A percentile compares a stretch with the other conserved stretches of the same genome.
Evolutionary conservation across 345 rosid species (phyloP).

Genomic region (Anastatica hierochuntica): DNA sequence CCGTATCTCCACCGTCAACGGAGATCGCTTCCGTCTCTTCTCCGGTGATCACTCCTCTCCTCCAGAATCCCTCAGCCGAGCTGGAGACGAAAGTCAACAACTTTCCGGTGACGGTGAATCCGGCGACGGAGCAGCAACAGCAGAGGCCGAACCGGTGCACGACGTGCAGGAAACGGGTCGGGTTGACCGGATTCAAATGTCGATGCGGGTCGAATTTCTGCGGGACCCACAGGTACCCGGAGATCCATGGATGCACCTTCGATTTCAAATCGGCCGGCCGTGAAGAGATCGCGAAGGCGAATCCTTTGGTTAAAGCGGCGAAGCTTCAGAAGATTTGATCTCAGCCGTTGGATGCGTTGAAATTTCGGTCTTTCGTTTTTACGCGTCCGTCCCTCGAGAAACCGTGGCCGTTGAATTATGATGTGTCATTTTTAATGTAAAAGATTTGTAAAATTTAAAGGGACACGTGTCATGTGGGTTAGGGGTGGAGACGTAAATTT

Average conservation of each 20-base stretch:
- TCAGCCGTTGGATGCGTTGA: conserved; percentile 9
- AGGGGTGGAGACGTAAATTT: too few species aligned
- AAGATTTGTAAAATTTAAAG: too few species aligned
- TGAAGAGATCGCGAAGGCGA: conserved; percentile 44
- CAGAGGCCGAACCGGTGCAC: conserved; percentile 37
- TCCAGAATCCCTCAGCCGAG: conserved; percentile 2
- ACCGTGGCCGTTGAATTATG: too few species aligned
- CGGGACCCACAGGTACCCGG: conserved; percentile 46
- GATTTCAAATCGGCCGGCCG: conserved; percentile 45
- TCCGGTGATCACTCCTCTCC: not conserved
- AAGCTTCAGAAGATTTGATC: conserved; percentile 42
- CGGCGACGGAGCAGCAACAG: not conserved
- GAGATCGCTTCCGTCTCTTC: conserved; percentile 12
- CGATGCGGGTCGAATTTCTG: conserved; percentile 41
- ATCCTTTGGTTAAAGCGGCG: conserved; percentile 36
- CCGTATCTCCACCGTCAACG: conserved; percentile 9
- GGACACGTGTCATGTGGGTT: too few species aligned
- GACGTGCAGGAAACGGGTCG: conserved; percentile 39
- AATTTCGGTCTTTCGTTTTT: too few species aligned
- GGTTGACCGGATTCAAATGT: conserved; percentile 41
- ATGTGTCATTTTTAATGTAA: too few species aligned
- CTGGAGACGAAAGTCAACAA: not conserved
- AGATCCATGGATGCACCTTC: conserved; percentile 36
- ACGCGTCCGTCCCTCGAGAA: too few species aligned
- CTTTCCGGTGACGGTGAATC: not conserved